Evolutionary conservation across 306 rosid species (phyloP).

Genomic region (Corylus americana): DNA sequence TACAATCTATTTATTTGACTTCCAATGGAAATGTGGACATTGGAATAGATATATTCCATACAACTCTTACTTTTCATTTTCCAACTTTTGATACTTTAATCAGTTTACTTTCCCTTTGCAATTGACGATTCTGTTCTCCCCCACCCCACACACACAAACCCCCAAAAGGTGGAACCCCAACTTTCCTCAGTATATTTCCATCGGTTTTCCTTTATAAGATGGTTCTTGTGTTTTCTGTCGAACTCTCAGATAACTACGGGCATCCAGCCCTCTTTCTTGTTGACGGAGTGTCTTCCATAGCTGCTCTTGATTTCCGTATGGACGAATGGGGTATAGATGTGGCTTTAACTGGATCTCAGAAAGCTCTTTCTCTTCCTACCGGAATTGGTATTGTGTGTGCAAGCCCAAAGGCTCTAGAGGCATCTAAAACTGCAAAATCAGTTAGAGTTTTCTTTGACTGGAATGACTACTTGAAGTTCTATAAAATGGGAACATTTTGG

Average conservation of each 20-base stretch:
- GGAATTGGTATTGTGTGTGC: constrained; percentile 93
- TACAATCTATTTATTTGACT: neutral
- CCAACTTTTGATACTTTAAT: neutral
- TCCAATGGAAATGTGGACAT: neutral
- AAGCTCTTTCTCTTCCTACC: constrained; percentile 98
- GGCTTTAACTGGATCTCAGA: constrained; percentile 97
- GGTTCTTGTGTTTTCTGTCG: constrained; percentile 27
- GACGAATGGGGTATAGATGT: constrained; percentile 99
- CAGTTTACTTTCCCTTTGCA: neutral
- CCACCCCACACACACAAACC: no score
- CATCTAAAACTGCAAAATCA: constrained; percentile 77
- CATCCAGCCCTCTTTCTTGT: constrained; percentile 98
- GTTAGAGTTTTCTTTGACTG: constrained; percentile 95
- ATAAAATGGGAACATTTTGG: constrained; percentile 88
- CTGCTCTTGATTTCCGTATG: constrained; percentile 98
- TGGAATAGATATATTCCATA: neutral
- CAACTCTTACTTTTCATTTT: neutral
- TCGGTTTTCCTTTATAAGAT: neutral
- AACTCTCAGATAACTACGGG: constrained; percentile 64
- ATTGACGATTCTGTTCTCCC: neutral
- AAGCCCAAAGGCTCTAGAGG: constrained; percentile 90
- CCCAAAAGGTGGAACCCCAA: neutral
- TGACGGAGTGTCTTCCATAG: constrained; percentile 96
- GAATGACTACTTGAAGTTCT: constrained; percentile 93
- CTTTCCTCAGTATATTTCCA: neutral